Base-by-base conservation (phyloP, 805 yeast species). In the Candida berthetii region DNA sequence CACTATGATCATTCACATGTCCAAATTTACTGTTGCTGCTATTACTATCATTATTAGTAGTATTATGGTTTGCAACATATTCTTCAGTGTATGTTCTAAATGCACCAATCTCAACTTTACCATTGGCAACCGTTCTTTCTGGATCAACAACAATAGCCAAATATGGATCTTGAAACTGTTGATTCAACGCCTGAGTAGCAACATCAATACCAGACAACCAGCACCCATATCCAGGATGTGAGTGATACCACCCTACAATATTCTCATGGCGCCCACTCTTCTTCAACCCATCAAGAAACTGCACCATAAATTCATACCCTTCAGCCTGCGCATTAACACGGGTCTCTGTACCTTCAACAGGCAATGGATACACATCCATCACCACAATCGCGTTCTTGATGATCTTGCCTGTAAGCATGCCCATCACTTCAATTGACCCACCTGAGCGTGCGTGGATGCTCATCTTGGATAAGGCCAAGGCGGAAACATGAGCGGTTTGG, bases 201-300 rank as follows among this genome's bases (percentile, higher is more conserved):
- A 93, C 95, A 62, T 91, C 98, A 32, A 91, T 88, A 4, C 93
- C 95, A 41, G 93, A 82, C 35, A 91, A 63, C 96, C 97, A 91
- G 60, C 97, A 90, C 15, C 96, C 97, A 60, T 89, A 91, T 0
- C 96, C 96, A 0, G 99, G 99, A 61, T 91, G 99, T 72, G 98
- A 88, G 61, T 91, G 99, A 62, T 93, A 91, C 99, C 99, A 91
- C 9, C 99, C 99, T 14, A 93, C 86, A 18, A 91, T 84, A 50
- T 85, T 75, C 47, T 85, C 82, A n/a, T 57, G 45, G n/a, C 75
- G 60, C 1, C 76, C 77, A 16, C 71, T 65, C 20, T 65, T 61
- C 54, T 76, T 75, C 46, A 76, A 59, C 34, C 71, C 66, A 41
- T 81, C 81, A 39, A 85, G 65, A 60, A 85, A 89, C 45, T 79